Conservation (phyloP, 345 rosid species). For the Sapria himalayana region DNA sequence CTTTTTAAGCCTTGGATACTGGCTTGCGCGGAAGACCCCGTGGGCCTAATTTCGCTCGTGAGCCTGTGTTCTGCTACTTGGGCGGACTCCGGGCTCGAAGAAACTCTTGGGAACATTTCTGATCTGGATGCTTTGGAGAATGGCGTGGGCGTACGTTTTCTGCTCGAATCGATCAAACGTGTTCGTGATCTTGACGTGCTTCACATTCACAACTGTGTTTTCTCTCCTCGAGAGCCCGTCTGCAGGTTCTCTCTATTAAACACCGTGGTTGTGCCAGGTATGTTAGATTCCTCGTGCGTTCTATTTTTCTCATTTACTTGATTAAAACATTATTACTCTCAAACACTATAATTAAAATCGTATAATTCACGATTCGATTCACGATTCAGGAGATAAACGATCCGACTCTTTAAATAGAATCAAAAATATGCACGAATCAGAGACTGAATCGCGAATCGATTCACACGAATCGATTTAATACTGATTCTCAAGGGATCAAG, state of each 20-base stretch:
- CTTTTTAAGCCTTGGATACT: slow-evolving; percentile 67
- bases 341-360: no score
- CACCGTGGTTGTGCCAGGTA: slow-evolving; percentile 38
- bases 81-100: slow-evolving; percentile 58
- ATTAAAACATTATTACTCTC: no score
- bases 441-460: no score
- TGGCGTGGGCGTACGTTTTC: slow-evolving; percentile 11
- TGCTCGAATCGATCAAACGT: slow-evolving; percentile 28
- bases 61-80: slow-evolving; percentile 38
- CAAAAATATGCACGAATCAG: no score
- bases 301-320: not conserved
- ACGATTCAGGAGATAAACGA: no score
- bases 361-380: no score
- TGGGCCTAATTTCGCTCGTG: slow-evolving; percentile 19
- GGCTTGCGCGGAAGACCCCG: slow-evolving; percentile 16
- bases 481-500: no score
- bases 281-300: not conserved
- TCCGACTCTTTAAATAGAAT: no score
- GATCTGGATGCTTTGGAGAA: slow-evolving; percentile 13
- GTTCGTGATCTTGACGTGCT: slow-evolving; percentile 23
- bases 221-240: slow-evolving; percentile 23
- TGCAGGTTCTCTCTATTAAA: slow-evolving; percentile 41
- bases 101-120: slow-evolving; percentile 29
- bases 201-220: slow-evolving; percentile 20
- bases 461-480: no score